phyloP scores from a whole-genome alignment of 1,284 basidiomycete genomes.

The Pulchroboletus neoregius region DNA sequence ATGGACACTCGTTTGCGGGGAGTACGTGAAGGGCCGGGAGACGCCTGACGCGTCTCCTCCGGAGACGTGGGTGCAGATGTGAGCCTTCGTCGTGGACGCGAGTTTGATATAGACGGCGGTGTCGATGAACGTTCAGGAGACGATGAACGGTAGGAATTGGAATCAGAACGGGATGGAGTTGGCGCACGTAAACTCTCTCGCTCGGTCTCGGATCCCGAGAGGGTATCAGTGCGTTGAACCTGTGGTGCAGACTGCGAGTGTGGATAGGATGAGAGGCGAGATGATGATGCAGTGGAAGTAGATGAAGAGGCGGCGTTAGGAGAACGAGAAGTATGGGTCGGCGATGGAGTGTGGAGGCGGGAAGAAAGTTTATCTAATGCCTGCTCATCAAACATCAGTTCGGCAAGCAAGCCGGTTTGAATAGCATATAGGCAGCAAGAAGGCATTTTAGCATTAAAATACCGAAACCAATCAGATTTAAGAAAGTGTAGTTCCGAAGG shows the following conservation, averaged over 20 bases:
- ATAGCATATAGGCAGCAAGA: slow-evolving; percentile 21
- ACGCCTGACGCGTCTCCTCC: slow-evolving; percentile 38
- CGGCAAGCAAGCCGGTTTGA: slow-evolving; percentile 15
- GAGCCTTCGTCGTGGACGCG: slow-evolving; percentile 39
- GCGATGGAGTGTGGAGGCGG: slow-evolving; percentile 43
- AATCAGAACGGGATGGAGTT: slow-evolving; percentile 31
- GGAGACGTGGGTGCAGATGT: slow-evolving; percentile 57
- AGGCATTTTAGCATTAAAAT: slow-evolving; percentile 6
- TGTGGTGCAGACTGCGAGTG: slow-evolving; percentile 26
- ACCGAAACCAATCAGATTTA: slow-evolving; percentile 1
- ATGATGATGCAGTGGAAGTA: slow-evolving; percentile 31
- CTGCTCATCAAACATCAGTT: slow-evolving; percentile 35
- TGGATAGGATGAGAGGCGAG: slow-evolving; percentile 29
- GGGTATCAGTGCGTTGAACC: slow-evolving; percentile 32
- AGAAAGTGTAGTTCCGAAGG: slow-evolving; percentile 12
- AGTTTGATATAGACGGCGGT: slow-evolving; percentile 32
- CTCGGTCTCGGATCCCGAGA: slow-evolving; percentile 75
- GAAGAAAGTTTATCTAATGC: slow-evolving; percentile 65
- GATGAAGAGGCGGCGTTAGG: slow-evolving; percentile 34
- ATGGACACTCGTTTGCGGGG: slow-evolving; percentile 44
- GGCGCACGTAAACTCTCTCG: slow-evolving; percentile 49
- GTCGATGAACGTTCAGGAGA: slow-evolving; percentile 41
- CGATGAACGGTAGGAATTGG: slow-evolving; percentile 35
- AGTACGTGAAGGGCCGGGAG: slow-evolving; percentile 40
- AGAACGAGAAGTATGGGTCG: slow-evolving; percentile 36